Conservation (phyloP, 768 basidiomycete species). For the Gymnopilus dilepis region DNA sequence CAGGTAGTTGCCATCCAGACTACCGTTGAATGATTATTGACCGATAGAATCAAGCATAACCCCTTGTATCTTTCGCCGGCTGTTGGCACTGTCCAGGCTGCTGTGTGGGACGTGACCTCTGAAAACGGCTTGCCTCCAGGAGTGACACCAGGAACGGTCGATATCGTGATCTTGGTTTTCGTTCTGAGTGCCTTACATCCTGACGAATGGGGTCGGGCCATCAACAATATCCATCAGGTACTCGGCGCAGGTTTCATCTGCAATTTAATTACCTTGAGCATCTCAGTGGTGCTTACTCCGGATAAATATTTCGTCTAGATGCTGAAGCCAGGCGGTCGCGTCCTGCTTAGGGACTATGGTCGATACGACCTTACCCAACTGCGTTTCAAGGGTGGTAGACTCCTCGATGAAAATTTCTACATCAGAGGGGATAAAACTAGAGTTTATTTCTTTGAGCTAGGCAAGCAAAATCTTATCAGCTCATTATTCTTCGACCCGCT, state of each 20-base stretch:
- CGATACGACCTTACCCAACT: slow-evolving; percentile 94
- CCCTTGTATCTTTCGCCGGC: slow-evolving; percentile 71
- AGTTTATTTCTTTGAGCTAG: slow-evolving; percentile 95
- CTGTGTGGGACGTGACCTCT: slow-evolving; percentile 92
- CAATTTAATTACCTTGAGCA: background rate
- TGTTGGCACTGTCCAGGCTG: slow-evolving; percentile 72
- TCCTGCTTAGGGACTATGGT: slow-evolving; percentile 93
- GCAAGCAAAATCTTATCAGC: slow-evolving; percentile 39
- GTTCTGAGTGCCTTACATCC: slow-evolving; percentile 95
- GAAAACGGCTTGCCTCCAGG: slow-evolving; percentile 61
- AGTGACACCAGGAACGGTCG: slow-evolving; percentile 71
- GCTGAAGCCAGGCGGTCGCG: slow-evolving; percentile 85
- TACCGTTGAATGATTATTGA: background rate
- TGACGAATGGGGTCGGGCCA: slow-evolving; percentile 84
- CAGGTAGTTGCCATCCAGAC: slow-evolving; percentile 53
- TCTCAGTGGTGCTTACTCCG: background rate
- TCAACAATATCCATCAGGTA: slow-evolving; percentile 77
- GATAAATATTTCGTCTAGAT: slow-evolving; percentile 57
- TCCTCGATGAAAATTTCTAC: slow-evolving; percentile 94
- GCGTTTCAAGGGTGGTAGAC: slow-evolving; percentile 85
- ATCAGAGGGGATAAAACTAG: slow-evolving; percentile 96
- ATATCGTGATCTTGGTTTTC: slow-evolving; percentile 92
- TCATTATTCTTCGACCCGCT: slow-evolving; percentile 6
- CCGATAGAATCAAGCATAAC: slow-evolving; percentile 55
- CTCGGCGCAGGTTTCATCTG: background rate